phyloP scores from a whole-genome alignment of 768 basidiomycete species.

The Hericium rajendrae region DNA sequence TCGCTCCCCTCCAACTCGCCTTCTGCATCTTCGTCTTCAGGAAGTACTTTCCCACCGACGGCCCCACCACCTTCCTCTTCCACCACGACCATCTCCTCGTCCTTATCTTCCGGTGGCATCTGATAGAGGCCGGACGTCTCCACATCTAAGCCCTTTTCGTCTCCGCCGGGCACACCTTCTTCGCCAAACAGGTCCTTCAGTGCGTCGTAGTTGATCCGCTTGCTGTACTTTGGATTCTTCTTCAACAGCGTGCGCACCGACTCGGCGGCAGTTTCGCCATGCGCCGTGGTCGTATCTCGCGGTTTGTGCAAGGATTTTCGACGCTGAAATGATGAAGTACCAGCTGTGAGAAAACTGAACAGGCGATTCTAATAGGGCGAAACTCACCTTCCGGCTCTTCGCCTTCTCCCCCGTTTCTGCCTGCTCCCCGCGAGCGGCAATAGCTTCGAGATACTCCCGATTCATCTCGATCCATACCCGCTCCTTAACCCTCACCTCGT shows the following conservation, averaged over 20 bases:
- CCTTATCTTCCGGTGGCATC: conserved; percentile 32
- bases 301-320: conserved; percentile 60
- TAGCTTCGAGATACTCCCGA: conserved; percentile 78
- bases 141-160: conserved; percentile 31
- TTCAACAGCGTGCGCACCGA: conserved; percentile 70
- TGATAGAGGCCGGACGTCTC: conserved; percentile 44
- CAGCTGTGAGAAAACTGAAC: conserved; percentile 9
- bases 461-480: conserved; percentile 93
- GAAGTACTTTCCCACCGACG: conserved; percentile 11
- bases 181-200: conserved; percentile 63
- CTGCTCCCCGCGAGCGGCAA: conserved; percentile 71
- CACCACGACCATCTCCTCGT: conserved; percentile 28
- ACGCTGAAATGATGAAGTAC: conserved; percentile 33
- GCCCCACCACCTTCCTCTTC: conserved; percentile 31
- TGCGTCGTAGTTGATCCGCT: conserved; percentile 89
- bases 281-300: conserved; percentile 63
- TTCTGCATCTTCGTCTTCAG: conserved; percentile 19
- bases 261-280: conserved; percentile 65
- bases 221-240: conserved; percentile 83
- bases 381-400: conserved; percentile 47
- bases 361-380: conserved; percentile 19
- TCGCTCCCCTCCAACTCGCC: conserved; percentile 25
- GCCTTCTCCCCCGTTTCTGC: conserved; percentile 38
- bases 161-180: neutral
- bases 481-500: conserved; percentile 80